Evolutionary conservation across 768 basidiomycete genomes (phyloP).

Genomic region (Amanita pseudoporphyria): DNA sequence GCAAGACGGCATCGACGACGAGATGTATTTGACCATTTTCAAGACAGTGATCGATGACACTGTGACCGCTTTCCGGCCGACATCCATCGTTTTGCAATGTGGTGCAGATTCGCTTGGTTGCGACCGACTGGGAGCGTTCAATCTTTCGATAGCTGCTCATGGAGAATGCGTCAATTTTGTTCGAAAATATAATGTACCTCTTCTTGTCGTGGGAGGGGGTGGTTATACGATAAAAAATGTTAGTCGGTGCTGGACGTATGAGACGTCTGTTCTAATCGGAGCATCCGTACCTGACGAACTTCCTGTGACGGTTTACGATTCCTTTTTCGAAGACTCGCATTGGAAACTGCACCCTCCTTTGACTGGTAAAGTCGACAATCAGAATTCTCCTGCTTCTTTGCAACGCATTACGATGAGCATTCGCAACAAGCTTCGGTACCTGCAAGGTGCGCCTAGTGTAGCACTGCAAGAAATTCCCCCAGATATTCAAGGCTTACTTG

Average conservation of each 20-base stretch:
- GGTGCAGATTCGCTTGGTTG: constrained; percentile 95
- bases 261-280: constrained; percentile 88
- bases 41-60: constrained; percentile 95
- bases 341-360: constrained; percentile 93
- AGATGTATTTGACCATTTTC: constrained; percentile 92
- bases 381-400: constrained; percentile 74
- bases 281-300: constrained; percentile 78
- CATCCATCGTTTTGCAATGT: constrained; percentile 90
- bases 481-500: constrained; percentile 69
- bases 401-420: constrained; percentile 84
- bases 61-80: constrained; percentile 79
- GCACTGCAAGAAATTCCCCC: constrained; percentile 96
- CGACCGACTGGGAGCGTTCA: constrained; percentile 94
- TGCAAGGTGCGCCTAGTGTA: constrained; percentile 95
- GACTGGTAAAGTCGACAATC: constrained; percentile 86
- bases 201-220: constrained; percentile 89
- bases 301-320: constrained; percentile 82
- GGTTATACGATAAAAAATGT: constrained; percentile 98
- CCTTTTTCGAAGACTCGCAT: constrained; percentile 86
- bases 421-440: constrained; percentile 80
- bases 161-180: constrained; percentile 98
- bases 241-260: constrained; percentile 98
- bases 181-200: constrained; percentile 81
- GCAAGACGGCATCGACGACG: constrained; percentile 94
- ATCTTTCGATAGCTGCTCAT: constrained; percentile 93